Evolutionary conservation across 768 basidiomycete species (phyloP), one percentile per base, ranked within the genome.

Genomic region (Phaeotremella skinneri): DNA sequence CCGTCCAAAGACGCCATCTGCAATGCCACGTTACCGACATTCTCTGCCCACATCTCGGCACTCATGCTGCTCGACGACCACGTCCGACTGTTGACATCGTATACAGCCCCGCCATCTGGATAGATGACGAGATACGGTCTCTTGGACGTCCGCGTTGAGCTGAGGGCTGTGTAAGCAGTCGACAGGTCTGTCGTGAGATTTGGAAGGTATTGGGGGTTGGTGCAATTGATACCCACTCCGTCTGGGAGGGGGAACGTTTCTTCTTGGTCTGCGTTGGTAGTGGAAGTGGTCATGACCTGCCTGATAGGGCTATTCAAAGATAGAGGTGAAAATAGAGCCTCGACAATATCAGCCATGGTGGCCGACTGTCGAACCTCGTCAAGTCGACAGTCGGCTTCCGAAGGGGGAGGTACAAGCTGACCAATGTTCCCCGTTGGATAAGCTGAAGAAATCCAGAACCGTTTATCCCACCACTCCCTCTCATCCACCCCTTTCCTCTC

Each of bases 211-310:
- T 79, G 74, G 17, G 82, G 68, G 1, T 76, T 78, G 0, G 87
- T 87, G 74, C 88, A 91, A 71, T 91, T 90, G 63, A 90, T 82
- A 0, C 89, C 89, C 16, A 90, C 77, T 0, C 81, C 87, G 30
- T 78, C 75, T 0, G 85, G 43, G 86, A 37, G 67, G 56, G 1
- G 75, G 76, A 14, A 52, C 27, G 0, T 54, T 62, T 0, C 27
- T 45, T 30, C 14, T 6, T 37, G 23, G 16, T 34, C 7, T 37
- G 34, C 17, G 17, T 37, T 17, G 34, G 17, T 37, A 7, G 34
- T 7, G 9, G 34, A 37, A 37, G 34, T 37, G 34, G 34, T 37
- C 7, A 37, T 7, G 34, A 37, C 34, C 34, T 17, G 45, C 7
- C 7, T 7, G 45, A 6, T 6, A 6, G 9, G 13, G 20, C 9